Percentiles rank a stretch among this genome's conserved stretches.
These are phyloP conservation scores for Apiospora pterosperma DNA, from an alignment of 2,329 filamentous ascomycete species.

Conservation along the genomic window DNA sequence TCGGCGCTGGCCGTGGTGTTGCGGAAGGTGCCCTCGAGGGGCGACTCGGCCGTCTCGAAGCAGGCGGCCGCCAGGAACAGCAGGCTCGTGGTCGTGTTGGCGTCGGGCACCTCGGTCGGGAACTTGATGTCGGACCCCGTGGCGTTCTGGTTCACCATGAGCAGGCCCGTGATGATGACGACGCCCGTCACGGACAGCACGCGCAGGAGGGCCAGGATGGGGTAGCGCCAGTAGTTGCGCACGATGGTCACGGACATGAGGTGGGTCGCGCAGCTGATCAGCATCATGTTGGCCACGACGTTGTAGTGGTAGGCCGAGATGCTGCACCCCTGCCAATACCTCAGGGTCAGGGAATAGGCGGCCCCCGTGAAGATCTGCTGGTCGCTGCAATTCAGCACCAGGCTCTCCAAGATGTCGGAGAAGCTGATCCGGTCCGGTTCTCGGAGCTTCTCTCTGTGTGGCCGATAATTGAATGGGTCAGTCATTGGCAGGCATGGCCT, in stretches of 20 bases:
- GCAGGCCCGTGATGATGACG: conserved; percentile 27
- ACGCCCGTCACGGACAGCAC: conserved; percentile 24
- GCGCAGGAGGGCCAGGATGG: conserved; percentile 24
- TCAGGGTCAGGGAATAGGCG: conserved; percentile 31
- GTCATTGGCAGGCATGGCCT: not conserved
- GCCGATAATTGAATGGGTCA: not conserved
- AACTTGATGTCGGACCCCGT: conserved; percentile 13
- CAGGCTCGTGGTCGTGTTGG: conserved; percentile 14
- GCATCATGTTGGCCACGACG: conserved; percentile 31
- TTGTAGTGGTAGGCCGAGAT: conserved; percentile 35
- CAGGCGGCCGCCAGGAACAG: conserved; percentile 29
- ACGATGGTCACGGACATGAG: conserved; percentile 31
- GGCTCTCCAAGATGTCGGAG: conserved; percentile 27
- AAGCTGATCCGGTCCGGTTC: conserved; percentile 12
- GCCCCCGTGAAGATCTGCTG: conserved; percentile 35
- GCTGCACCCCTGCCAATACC: conserved; percentile 28
- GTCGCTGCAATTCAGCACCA: conserved; percentile 31
- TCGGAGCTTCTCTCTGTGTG: not conserved
- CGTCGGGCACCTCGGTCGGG: conserved; percentile 23
- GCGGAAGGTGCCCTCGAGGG: conserved; percentile 11
- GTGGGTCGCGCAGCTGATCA: conserved; percentile 34
- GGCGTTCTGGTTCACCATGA: conserved; percentile 29
- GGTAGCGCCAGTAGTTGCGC: conserved; percentile 31
- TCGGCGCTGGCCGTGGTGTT: conserved; percentile 12
- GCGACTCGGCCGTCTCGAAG: conserved; percentile 19